Conservation (phyloP, 2,329 filamentous ascomycete genomes). For the Ophiostoma ips region DNA sequence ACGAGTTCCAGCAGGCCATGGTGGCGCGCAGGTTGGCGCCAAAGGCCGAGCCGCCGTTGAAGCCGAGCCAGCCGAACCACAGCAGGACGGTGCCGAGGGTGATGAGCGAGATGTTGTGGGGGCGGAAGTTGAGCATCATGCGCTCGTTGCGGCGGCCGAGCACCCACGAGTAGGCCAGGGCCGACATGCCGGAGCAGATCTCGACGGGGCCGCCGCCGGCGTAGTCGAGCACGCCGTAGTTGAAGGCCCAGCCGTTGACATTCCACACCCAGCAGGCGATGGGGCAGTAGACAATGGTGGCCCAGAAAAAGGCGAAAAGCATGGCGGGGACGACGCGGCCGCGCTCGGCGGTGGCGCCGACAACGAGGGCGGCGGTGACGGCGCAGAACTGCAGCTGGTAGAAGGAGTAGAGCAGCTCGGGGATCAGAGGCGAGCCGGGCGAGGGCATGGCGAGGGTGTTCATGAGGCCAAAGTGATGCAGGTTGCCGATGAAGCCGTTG, state of each 20-base stretch:
- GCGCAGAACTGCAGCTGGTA: conserved; percentile 99
- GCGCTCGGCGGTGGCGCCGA: conserved; percentile 86
- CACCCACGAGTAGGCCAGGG: conserved; percentile 88
- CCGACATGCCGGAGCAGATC: conserved; percentile 85
- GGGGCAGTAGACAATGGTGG: conserved; percentile 93
- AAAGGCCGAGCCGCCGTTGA: conserved; percentile 93
- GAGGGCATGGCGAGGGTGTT: conserved; percentile 75
- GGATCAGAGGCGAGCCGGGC: conserved; percentile 74
- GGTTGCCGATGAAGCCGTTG: conserved; percentile 83
- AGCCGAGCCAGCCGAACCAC: conserved; percentile 98
- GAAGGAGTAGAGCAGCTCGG: conserved; percentile 83
- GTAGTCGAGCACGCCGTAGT: conserved; percentile 88
- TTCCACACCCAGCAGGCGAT: conserved; percentile 97
- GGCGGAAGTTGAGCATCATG: conserved; percentile 99
- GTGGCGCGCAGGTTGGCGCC: conserved; percentile 86
- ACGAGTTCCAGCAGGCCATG: conserved; percentile 98
- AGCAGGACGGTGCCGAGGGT: conserved; percentile 89
- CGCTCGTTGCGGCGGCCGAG: conserved; percentile 93
- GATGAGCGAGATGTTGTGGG: conserved; percentile 96
- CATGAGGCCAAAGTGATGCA: conserved; percentile 78
- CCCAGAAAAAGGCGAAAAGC: conserved; percentile 95
- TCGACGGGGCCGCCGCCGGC: conserved; percentile 95
- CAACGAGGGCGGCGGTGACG: conserved; percentile 80
- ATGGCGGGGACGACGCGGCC: conserved; percentile 85
- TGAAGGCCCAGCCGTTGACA: conserved; percentile 79